A percentile compares a stretch with the other conserved stretches of the same genome.
These are phyloP conservation scores for Paracoccidioides brasiliensis DNA, from an alignment of 2,329 filamentous ascomycete species.

Conservation along the genomic window DNA sequence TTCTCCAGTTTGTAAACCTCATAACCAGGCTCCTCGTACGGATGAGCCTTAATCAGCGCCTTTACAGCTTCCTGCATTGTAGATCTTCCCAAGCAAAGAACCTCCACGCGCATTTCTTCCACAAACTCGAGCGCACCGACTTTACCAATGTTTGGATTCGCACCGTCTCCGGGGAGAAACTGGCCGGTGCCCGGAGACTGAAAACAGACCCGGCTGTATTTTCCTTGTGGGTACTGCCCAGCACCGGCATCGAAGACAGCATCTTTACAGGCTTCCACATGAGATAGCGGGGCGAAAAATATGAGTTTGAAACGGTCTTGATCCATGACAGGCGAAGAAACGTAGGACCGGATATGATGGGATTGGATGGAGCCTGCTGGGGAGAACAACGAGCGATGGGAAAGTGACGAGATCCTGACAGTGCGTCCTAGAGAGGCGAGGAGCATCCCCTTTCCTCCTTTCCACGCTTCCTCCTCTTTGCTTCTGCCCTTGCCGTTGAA, in stretches of 20 bases:
- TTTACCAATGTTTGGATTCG: constrained; percentile 29
- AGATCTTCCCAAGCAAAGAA: constrained; percentile 29
- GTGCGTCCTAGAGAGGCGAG: neutral
- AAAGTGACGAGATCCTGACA: neutral
- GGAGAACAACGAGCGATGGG: neutral
- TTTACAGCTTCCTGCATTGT: constrained; percentile 28
- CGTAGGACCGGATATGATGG: neutral
- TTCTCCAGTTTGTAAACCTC: constrained; percentile 34
- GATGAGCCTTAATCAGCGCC: constrained; percentile 31
- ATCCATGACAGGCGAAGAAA: neutral
- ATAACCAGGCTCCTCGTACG: constrained; percentile 34
- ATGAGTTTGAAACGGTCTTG: constrained; percentile 28
- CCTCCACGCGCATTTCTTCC: constrained; percentile 32
- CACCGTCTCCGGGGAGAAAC: constrained; percentile 28
- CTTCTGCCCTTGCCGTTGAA: neutral
- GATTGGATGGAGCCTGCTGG: neutral
- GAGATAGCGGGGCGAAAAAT: constrained; percentile 30
- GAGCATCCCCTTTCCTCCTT: neutral
- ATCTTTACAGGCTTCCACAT: constrained; percentile 28
- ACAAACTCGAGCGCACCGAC: constrained; percentile 28
- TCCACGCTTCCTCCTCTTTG: neutral
- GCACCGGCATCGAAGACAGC: constrained; percentile 32
- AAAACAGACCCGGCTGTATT: constrained; percentile 30
- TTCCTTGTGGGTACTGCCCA: constrained; percentile 28
- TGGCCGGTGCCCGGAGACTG: constrained; percentile 29